Evolutionary conservation across 495 filamentous ascomycete genomes (phyloP).

Genomic region (Hamigera avellanea): DNA sequence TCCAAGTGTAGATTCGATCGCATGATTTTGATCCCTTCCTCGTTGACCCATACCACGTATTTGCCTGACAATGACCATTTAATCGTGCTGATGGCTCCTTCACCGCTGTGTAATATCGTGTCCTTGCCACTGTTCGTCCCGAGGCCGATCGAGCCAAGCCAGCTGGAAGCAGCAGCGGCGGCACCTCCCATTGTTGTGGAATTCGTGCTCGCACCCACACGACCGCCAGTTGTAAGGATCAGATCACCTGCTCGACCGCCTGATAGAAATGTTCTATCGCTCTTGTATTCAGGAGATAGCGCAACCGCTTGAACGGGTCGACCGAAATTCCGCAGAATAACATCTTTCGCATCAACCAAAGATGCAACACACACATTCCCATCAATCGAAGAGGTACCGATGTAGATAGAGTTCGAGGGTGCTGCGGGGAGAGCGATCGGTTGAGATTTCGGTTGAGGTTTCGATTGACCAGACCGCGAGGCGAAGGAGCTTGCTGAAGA

Average conservation of each 20-base stretch:
- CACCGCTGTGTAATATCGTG: conserved; percentile 79
- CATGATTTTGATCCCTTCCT: conserved; percentile 97
- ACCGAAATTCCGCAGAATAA: conserved; percentile 84
- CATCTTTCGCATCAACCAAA: conserved; percentile 66
- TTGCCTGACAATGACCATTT: conserved; percentile 87
- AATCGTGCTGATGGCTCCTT: conserved; percentile 81
- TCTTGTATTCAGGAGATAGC: conserved; percentile 85
- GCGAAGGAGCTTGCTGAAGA: conserved; percentile 36
- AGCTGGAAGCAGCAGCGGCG: conserved; percentile 74
- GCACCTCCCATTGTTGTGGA: conserved; percentile 71
- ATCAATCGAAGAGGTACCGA: conserved; percentile 89
- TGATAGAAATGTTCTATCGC: conserved; percentile 74
- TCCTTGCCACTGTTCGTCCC: conserved; percentile 72
- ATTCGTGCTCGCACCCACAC: conserved; percentile 61
- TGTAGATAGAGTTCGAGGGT: conserved; percentile 78
- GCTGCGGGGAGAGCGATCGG: conserved; percentile 42
- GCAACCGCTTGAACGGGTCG: conserved; percentile 83
- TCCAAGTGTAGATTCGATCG: conserved; percentile 76
- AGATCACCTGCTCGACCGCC: conserved; percentile 84
- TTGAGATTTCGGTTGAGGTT: conserved; percentile 34
- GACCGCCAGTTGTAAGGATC: conserved; percentile 76
- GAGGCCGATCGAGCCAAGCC: conserved; percentile 77
- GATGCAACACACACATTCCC: conserved; percentile 87
- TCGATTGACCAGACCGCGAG: conserved; percentile 29
- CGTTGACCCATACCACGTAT: conserved; percentile 90